These are phyloP conservation scores for Aureobasidium pullulans DNA, from an alignment of 2,329 filamentous ascomycete species.

Conservation along the genomic window DNA sequence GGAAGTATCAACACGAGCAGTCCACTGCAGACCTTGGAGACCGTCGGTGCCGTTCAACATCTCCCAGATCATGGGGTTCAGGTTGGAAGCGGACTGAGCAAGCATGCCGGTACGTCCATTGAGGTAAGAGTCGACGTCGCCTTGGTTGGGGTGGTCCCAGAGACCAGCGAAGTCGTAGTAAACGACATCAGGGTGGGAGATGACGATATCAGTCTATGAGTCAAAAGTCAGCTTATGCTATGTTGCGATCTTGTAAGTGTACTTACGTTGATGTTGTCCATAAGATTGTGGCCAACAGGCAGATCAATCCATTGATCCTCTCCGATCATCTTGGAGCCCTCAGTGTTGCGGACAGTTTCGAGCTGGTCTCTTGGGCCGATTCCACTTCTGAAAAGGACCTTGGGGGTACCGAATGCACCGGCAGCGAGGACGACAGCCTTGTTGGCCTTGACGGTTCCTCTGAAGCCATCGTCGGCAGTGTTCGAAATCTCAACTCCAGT, in stretches of 20 bases:
- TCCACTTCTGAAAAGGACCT: slow-evolving; percentile 9
- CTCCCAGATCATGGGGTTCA: slow-evolving; percentile 13
- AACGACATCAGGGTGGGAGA: slow-evolving; percentile 11
- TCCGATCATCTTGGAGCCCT: slow-evolving; percentile 7
- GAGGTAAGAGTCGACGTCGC: slow-evolving; percentile 10
- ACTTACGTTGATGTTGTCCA: slow-evolving; percentile 12
- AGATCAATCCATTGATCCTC: slow-evolving; percentile 13
- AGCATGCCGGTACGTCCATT: slow-evolving; percentile 12
- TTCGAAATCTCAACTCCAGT: slow-evolving; percentile 30
- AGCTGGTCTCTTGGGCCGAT: slow-evolving; percentile 11
- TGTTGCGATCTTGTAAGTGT: no score
- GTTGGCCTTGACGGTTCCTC: slow-evolving; percentile 2
- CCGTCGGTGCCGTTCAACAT: slow-evolving; percentile 1
- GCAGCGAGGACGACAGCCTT: slow-evolving; percentile 7
- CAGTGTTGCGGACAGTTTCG: slow-evolving; percentile 4
- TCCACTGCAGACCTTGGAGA: slow-evolving; percentile 7
- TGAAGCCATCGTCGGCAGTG: not conserved
- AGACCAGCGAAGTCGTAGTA: slow-evolving; percentile 10
- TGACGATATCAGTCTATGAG: slow-evolving; percentile 9
- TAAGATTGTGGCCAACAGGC: slow-evolving; percentile 12
- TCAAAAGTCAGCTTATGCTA: no score
- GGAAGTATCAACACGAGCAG: slow-evolving; percentile 12
- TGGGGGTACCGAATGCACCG: slow-evolving; percentile 13
- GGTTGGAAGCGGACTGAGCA: slow-evolving; percentile 4
- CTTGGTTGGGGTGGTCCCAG: slow-evolving; percentile 7